Evolutionary conservation across 306 rosid species (phyloP).

Genomic region (Fagus crenata): DNA sequence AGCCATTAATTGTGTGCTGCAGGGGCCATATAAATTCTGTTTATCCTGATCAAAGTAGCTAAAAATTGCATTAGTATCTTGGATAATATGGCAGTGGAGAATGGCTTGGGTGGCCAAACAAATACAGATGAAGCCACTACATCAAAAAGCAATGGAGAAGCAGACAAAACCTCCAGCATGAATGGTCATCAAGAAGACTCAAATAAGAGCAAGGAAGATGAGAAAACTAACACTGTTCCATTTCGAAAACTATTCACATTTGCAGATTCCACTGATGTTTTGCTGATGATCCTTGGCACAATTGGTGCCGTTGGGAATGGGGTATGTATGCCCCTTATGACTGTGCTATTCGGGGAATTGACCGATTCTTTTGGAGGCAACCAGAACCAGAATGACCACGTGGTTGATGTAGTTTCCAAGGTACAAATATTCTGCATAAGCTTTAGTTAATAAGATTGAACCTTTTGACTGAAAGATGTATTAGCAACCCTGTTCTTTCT

Average conservation of each 20-base stretch:
- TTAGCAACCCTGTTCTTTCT: not conserved
- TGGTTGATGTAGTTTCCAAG: conserved; percentile 60
- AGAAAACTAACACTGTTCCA: conserved; percentile 50
- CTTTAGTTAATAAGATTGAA: not conserved
- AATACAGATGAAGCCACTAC: conserved; percentile 32
- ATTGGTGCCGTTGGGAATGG: conserved; percentile 83
- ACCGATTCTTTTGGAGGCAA: conserved; percentile 59
- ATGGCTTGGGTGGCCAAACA: conserved; percentile 22
- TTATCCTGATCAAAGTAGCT: conserved; percentile 1
- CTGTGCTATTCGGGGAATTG: conserved; percentile 64
- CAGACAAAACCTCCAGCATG: conserved; percentile 23
- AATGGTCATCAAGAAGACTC: conserved; percentile 24
- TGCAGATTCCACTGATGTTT: conserved; percentile 65
- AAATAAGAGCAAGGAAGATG: conserved; percentile 37
- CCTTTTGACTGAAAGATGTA: not conserved
- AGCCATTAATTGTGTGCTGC: not conserved
- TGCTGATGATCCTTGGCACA: conserved; percentile 61
- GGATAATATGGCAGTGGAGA: conserved; percentile 48
- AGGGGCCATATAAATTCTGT: conserved; percentile 25
- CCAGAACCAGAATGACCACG: conserved; percentile 54
- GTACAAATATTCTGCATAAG: conserved; percentile 27
- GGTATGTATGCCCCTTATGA: conserved; percentile 62
- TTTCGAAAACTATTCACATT: conserved; percentile 68
- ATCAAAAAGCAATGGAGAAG: conserved; percentile 34
- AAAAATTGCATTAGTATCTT: conserved; percentile 1